Conservation (phyloP, 2,329 filamentous ascomycete genomes). For the Aspergillus sp. region DNA sequence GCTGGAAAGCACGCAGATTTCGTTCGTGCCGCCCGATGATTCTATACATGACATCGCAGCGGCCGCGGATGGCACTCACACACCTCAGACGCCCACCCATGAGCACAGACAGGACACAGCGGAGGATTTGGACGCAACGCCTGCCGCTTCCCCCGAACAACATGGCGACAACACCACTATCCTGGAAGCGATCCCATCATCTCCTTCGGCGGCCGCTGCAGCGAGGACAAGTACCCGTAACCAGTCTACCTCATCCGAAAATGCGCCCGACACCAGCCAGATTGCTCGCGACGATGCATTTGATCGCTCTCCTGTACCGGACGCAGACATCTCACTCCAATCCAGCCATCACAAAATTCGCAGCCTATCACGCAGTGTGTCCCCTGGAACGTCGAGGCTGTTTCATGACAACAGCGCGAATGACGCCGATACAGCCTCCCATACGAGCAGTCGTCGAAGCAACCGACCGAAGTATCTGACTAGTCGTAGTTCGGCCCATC, state of each 20-base stretch:
- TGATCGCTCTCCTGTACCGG: slow-evolving; percentile 24
- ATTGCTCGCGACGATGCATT: slow-evolving; percentile 24
- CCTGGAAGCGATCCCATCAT: slow-evolving; percentile 47
- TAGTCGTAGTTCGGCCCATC: slow-evolving; percentile 58
- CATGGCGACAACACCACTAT: slow-evolving; percentile 38
- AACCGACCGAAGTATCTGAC: slow-evolving; percentile 59
- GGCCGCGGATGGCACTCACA: slow-evolving; percentile 19
- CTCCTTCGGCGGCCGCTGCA: slow-evolving; percentile 48
- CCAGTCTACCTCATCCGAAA: slow-evolving; percentile 34
- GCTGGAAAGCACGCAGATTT: slow-evolving; percentile 27
- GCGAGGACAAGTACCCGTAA: slow-evolving; percentile 43
- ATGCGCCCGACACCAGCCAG: slow-evolving; percentile 21
- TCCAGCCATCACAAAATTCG: slow-evolving; percentile 30
- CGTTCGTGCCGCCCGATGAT: slow-evolving; percentile 29
- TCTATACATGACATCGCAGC: slow-evolving; percentile 22
- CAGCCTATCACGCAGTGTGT: slow-evolving; percentile 30
- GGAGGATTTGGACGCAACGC: slow-evolving; percentile 23
- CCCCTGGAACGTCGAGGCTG: slow-evolving; percentile 27
- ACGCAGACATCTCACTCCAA: slow-evolving; percentile 28
- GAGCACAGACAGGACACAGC: slow-evolving; percentile 18
- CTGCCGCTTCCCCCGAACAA: slow-evolving; percentile 20
- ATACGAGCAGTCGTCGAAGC: slow-evolving; percentile 32
- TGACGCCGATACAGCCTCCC: slow-evolving; percentile 24
- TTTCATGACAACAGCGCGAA: slow-evolving; percentile 31
- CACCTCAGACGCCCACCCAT: slow-evolving; percentile 22